Base-by-base conservation (phyloP, 305 asterid genomes). In the Solanum hybrid region DNA sequence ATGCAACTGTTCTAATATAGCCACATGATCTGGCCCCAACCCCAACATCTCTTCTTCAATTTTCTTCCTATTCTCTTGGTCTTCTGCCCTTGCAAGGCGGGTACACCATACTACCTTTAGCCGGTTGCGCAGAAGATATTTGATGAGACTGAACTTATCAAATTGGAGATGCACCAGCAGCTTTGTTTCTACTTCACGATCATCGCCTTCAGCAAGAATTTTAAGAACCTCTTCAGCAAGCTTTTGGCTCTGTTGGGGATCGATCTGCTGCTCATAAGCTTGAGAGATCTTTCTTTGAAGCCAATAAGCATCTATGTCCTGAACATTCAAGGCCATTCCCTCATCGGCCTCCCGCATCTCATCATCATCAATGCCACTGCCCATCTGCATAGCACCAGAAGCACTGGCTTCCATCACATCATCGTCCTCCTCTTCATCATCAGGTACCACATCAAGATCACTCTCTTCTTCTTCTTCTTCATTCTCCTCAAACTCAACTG, bases 231-330 rank as follows among this genome's bases (percentile, higher is more conserved):
- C 99, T 89, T 97, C 99, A 4, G 98, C 98, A 24, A 97, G 97
- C 91, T 94, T 95, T 94, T 97, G 99, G 92, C 99, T 95, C 92
- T 97, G 98, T 89, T 96, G 98, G 0, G 99, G 98, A 91, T 97
- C 99, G 87, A 97, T 97, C 89, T 96, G 95, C 86, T 95, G 97
- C 89, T 95, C 99, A 93, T 97, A 96, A 78, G 99, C 99, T 91
- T 94, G 98, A 12, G 99, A 96, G 89, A 97, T 97, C 95, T 97
- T 97, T 93, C 99, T 95, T 88, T 97, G 99, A 91, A 97, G 98
- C 99, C 99, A 97, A 91, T 97, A 97, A 10, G 99, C 99, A 93
- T 97, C 99, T 89, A 97, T 95, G 89, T 97, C 99, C 92, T 97
- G 99, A 91, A 97, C 99, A 90, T 96, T 97, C 95, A 97, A 92